Evolutionary conservation across 805 yeast genomes (phyloP).

Genomic region (Debaryomyces maramus): DNA sequence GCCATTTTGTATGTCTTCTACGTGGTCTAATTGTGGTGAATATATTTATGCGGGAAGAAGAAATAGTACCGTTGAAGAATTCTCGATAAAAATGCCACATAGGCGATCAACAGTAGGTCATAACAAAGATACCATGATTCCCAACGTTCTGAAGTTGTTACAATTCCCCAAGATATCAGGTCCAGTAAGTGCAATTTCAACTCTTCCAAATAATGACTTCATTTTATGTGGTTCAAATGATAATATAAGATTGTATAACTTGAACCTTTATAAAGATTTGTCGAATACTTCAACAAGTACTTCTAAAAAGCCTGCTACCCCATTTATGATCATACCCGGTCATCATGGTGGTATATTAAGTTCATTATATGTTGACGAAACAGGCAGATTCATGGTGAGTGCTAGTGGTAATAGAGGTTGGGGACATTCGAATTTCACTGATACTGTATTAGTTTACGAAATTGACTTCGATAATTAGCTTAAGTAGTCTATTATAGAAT

Average conservation of each 20-base stretch:
- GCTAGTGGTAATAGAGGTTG: conserved; percentile 96
- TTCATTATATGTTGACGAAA: conserved; percentile 76
- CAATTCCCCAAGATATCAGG: conserved; percentile 88
- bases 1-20: conserved; percentile 91
- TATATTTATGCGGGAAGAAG: conserved; percentile 82
- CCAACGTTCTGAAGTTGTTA: conserved; percentile 57
- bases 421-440: conserved; percentile 78
- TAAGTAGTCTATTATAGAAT: conserved; percentile 1
- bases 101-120: conserved; percentile 19
- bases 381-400: conserved; percentile 83
- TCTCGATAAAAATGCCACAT: conserved; percentile 60
- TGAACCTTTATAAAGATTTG: conserved; percentile 46
- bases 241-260: conserved; percentile 83
- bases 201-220: conserved; percentile 80
- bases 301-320: conserved; percentile 50
- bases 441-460: conserved; percentile 79
- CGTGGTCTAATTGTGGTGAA: conserved; percentile 87
- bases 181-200: conserved; percentile 75
- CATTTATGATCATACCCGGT: conserved; percentile 91
- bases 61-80: conserved; percentile 81
- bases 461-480: conserved; percentile 46
- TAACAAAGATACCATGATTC: conserved; percentile 26
- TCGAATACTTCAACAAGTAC: conserved; percentile 19
- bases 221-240: conserved; percentile 87
- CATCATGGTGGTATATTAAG: conserved; percentile 93